Evolutionary conservation across 164 flowering plant species (phyloP).

Genomic region (Pachysandra terminalis): DNA sequence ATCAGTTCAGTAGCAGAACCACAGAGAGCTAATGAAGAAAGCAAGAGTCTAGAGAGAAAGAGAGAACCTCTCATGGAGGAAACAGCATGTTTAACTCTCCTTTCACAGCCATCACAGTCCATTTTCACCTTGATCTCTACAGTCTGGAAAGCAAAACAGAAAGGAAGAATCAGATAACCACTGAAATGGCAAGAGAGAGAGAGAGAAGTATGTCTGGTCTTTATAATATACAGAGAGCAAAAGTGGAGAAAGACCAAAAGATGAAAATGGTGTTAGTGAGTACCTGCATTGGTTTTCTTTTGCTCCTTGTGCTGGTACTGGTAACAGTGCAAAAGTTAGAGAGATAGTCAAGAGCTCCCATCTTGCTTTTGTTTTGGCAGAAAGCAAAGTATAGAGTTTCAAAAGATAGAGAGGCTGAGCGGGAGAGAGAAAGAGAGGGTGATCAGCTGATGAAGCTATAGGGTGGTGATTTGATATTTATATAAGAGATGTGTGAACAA

Average conservation of each 20-base stretch:
- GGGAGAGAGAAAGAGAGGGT: neutral
- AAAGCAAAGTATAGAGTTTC: neutral
- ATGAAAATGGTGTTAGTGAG: neutral
- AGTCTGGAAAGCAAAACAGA: constrained; percentile 35
- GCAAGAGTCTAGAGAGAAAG: constrained; percentile 1
- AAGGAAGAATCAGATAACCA: neutral
- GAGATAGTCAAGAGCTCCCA: constrained; percentile 70
- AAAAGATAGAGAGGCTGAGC: constrained; percentile 14
- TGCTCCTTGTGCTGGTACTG: constrained; percentile 41
- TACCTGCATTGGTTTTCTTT: constrained; percentile 71
- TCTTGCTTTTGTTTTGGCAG: constrained; percentile 18
- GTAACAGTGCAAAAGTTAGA: constrained; percentile 58
- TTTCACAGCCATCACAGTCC: constrained; percentile 86
- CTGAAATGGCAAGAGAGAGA: neutral
- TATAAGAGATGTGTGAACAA: neutral
- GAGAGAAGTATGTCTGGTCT: neutral
- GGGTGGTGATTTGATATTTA: constrained; percentile 2
- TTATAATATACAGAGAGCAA: neutral
- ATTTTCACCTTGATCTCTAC: constrained; percentile 81
- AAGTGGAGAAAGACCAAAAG: neutral
- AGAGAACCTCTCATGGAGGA: constrained; percentile 53
- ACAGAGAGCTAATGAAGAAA: neutral
- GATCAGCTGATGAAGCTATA: neutral
- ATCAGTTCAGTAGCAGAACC: neutral
- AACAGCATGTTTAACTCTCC: constrained; percentile 63